phyloP scores from a whole-genome alignment of 2,329 filamentous ascomycete species.

The Graphium sp. region DNA sequence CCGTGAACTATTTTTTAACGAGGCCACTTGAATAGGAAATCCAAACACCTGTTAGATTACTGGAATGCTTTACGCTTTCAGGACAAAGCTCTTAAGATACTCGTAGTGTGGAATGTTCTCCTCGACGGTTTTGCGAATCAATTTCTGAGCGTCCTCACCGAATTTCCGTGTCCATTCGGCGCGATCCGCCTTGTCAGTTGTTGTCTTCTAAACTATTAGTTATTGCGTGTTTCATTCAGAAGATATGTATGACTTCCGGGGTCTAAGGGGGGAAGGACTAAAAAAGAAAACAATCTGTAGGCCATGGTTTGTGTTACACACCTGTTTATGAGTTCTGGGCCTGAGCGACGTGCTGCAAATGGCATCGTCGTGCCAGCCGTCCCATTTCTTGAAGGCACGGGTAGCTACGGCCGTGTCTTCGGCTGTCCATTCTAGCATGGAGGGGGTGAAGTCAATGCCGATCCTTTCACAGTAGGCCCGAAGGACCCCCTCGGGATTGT shows the following conservation, averaged over 20 bases:
- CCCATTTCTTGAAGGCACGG: constrained; percentile 87
- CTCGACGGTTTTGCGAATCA: constrained; percentile 55
- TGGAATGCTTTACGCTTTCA: constrained; percentile 29
- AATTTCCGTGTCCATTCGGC: constrained; percentile 59
- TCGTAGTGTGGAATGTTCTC: constrained; percentile 62
- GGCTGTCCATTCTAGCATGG: constrained; percentile 76
- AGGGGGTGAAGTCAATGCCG: constrained; percentile 55
- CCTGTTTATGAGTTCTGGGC: constrained; percentile 46
- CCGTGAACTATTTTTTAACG: too few relatives aligned
- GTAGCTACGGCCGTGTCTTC: constrained; percentile 57
- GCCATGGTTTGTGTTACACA: too few relatives aligned
- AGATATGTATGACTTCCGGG: not conserved
- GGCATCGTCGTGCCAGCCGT: constrained; percentile 90
- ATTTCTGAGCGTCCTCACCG: constrained; percentile 50
- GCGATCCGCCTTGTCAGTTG: constrained; percentile 48
- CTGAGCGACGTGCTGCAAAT: constrained; percentile 66
- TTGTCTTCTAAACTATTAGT: constrained; percentile 26
- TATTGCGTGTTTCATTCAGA: constrained; percentile 1
- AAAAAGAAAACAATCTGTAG: constrained; percentile 4
- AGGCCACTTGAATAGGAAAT: too few relatives aligned
- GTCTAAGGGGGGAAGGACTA: constrained; percentile 8
- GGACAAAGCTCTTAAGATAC: constrained; percentile 63
- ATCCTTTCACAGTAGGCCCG: constrained; percentile 67
- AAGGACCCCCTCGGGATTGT: constrained; percentile 63
- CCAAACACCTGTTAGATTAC: too few relatives aligned